Evolutionary conservation across 2,329 filamentous ascomycete species (phyloP), one percentile per base, ranked within the genome.

Genomic region (Chaetomiaceae sp.): DNA sequence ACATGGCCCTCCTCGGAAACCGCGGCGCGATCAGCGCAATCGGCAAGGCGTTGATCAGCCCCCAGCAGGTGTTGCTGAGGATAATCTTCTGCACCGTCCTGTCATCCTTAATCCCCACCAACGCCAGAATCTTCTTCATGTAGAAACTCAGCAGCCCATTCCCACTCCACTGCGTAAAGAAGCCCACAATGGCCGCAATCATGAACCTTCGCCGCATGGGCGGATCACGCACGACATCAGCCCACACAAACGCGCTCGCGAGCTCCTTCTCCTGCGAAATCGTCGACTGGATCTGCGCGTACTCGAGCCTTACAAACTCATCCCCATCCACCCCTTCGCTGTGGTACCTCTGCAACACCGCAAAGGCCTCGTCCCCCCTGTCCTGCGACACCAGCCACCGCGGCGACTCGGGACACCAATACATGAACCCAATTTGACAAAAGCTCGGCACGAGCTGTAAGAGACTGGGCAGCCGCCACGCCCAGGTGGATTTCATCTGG

Each of bases 341-440:
- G 59, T 83, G 83, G 61, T 79, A 84, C 54, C 77, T 79, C 15
- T 74, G 71, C 55, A 87, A 73, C 6, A 81, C 75, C 11, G 73
- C 72, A 15, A 77, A 69, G 0, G 81, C 82, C 55, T 84, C 74
- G 17, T 82, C 79, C 6, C 72, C 68, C 17, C 79, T 75, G 57
- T 81, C 77, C 53, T 80, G 64, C 17, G 70, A 68, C 15, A 78
- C 66, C 27, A 78, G 63, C 69, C 71, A 80, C 19, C 79, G 72
- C 1, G 78, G 78, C 1, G 71, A 75, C 59, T 81, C 79, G 0
- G 77, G 77, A 17, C 78, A 72, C 55, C 47, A 63, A 25, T 55
- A 56, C 59, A 67, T 63, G 36, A 66, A 66, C 0, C 33, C 33
- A 2, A 67, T 48, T 52, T 67, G 63, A 33, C 58, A 65, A 4